Percentiles rank a stretch among this genome's conserved stretches.
phyloP scores from a whole-genome alignment of 306 rosid species.

The Heteromeles arbutifolia region DNA sequence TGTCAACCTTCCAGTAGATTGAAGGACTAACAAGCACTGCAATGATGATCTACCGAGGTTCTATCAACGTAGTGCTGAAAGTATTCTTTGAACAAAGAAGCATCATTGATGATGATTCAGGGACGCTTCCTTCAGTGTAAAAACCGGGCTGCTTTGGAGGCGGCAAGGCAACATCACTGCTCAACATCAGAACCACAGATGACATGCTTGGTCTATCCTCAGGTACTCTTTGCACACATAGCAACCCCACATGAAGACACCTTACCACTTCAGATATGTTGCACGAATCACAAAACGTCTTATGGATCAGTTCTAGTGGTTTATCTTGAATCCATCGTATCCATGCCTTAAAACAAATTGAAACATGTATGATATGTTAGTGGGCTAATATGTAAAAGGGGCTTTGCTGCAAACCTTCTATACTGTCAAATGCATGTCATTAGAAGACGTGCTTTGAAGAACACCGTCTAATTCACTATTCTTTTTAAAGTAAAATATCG shows the following conservation, averaged over 20 bases:
- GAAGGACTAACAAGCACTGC: neutral
- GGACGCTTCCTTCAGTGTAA: neutral
- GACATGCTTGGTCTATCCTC: slow-evolving; percentile 27
- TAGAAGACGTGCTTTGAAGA: too few species aligned
- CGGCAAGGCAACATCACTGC: slow-evolving; percentile 9
- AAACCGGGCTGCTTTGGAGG: slow-evolving; percentile 18
- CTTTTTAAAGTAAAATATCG: too few species aligned
- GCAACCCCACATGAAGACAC: slow-evolving; percentile 12
- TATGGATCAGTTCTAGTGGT: neutral
- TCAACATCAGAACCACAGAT: slow-evolving; percentile 14
- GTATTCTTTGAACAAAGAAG: neutral
- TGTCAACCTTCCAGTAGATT: neutral
- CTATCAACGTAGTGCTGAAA: neutral
- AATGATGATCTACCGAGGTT: neutral
- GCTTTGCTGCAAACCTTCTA: too few species aligned
- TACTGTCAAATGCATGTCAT: too few species aligned
- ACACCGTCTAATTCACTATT: too few species aligned
- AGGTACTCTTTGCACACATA: slow-evolving; percentile 11
- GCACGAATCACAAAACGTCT: neutral
- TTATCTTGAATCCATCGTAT: slow-evolving; percentile 8
- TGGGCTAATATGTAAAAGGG: too few species aligned
- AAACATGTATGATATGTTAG: neutral
- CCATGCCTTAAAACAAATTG: slow-evolving; percentile 21
- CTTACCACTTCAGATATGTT: neutral
- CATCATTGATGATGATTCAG: neutral